phyloP scores from a whole-genome alignment of 2,329 filamentous ascomycete genomes.

The Phoma sp. region DNA sequence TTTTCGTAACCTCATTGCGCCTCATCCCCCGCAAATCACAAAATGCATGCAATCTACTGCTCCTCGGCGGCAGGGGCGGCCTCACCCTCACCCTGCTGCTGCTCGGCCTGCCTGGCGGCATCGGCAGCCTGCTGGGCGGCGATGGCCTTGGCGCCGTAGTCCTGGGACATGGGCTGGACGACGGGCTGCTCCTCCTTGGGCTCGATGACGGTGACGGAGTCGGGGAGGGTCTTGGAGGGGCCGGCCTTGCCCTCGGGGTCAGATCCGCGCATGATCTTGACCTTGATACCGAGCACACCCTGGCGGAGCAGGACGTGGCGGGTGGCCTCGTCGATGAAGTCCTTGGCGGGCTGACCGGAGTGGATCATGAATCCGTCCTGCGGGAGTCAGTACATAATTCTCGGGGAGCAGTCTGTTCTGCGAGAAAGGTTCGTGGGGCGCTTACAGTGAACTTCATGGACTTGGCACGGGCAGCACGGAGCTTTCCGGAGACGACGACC shows the following conservation, averaged over 20 bases:
- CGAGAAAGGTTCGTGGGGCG: neutral
- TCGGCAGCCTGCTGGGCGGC: conserved; percentile 71
- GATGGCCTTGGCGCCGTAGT: conserved; percentile 93
- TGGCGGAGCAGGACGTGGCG: conserved; percentile 99
- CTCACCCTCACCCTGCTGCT: conserved; percentile 60
- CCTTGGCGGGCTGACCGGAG: conserved; percentile 98
- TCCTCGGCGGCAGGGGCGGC: conserved; percentile 44
- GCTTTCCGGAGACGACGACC: conserved; percentile 99
- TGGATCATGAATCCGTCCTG: conserved; percentile 99
- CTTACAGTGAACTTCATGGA: conserved; percentile 99
- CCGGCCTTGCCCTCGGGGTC: conserved; percentile 99
- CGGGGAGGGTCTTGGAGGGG: conserved; percentile 94
- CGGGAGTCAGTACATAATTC: conserved; percentile 21
- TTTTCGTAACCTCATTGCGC: conserved; percentile 40
- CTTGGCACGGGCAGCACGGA: conserved; percentile 98
- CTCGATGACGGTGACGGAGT: conserved; percentile 99
- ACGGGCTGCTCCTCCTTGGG: conserved; percentile 99
- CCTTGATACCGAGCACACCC: conserved; percentile 99
- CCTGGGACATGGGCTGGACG: conserved; percentile 93
- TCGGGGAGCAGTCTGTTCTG: conserved; percentile 5
- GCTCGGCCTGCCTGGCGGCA: conserved; percentile 63
- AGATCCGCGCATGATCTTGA: conserved; percentile 99
- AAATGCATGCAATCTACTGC: conserved; percentile 30
- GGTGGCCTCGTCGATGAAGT: conserved; percentile 98
- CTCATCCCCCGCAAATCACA: conserved; percentile 20